A percentile compares a stretch with the other conserved stretches of the same genome.
These are phyloP conservation scores for Massarina eburnea DNA, from an alignment of 2,329 filamentous ascomycete species.

Conservation along the genomic window DNA sequence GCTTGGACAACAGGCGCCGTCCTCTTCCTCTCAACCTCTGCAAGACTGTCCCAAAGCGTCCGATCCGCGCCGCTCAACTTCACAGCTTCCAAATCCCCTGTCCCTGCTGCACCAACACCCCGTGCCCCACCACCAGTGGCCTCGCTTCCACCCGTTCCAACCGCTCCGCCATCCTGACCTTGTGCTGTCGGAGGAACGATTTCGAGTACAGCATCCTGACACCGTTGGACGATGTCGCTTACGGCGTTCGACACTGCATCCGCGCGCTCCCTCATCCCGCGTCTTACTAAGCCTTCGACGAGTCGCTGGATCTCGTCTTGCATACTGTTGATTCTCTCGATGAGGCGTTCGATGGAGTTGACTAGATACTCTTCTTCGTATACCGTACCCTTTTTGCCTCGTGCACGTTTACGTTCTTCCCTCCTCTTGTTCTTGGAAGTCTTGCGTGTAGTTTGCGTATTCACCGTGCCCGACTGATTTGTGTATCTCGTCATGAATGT, in stretches of 20 bases:
- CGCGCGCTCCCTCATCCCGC: constrained; percentile 86
- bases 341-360: constrained; percentile 78
- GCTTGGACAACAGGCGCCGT: constrained; percentile 57
- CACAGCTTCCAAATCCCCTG: constrained; percentile 17
- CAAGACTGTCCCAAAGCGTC: constrained; percentile 49
- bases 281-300: constrained; percentile 73
- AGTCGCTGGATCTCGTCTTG: constrained; percentile 73
- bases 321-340: constrained; percentile 76
- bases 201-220: constrained; percentile 66
- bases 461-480: constrained; percentile 70
- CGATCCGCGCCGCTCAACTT: constrained; percentile 47
- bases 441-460: constrained; percentile 72
- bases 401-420: constrained; percentile 92
- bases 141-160: constrained; percentile 21
- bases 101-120: constrained; percentile 6
- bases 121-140: constrained; percentile 1
- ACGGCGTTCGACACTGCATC: constrained; percentile 74
- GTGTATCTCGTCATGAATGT: constrained; percentile 94
- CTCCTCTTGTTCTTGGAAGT: constrained; percentile 85
- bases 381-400: constrained; percentile 93
- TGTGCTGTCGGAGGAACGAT: constrained; percentile 23
- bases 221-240: constrained; percentile 72
- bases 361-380: constrained; percentile 98
- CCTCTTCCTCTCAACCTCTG: constrained; percentile 40
- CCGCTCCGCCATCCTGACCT: not conserved